Conservation (phyloP, 345 rosid species). For the Murraya paniculata region DNA sequence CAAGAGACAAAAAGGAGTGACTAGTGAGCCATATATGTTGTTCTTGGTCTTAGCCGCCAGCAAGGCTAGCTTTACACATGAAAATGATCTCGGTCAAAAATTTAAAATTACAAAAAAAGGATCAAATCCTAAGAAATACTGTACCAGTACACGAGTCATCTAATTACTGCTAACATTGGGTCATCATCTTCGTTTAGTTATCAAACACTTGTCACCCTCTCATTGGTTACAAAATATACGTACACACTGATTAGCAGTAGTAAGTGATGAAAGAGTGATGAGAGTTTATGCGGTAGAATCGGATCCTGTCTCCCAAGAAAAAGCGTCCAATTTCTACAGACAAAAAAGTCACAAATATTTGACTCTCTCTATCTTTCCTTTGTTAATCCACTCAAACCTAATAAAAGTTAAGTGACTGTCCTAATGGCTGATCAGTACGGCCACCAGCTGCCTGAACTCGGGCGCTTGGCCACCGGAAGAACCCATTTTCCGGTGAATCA, state of each 20-base stretch:
- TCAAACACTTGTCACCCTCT: slow-evolving; percentile 13
- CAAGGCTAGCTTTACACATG: background rate
- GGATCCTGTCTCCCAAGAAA: slow-evolving; percentile 62
- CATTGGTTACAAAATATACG: slow-evolving; percentile 13
- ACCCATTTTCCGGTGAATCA: slow-evolving; percentile 32
- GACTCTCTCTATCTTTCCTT: slow-evolving; percentile 9
- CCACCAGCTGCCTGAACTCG: slow-evolving; percentile 36
- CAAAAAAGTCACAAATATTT: slow-evolving; percentile 13
- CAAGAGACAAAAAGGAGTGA: background rate
- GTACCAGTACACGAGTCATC: slow-evolving; percentile 29
- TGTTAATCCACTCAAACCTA: background rate
- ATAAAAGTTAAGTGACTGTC: background rate
- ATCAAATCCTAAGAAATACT: slow-evolving; percentile 2
- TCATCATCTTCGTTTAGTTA: slow-evolving; percentile 26
- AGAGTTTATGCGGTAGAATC: slow-evolving; percentile 58
- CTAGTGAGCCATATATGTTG: background rate
- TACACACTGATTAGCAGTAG: background rate
- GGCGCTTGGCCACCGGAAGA: slow-evolving; percentile 38
- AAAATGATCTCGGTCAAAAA: slow-evolving; percentile 7
- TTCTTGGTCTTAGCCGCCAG: background rate
- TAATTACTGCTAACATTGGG: slow-evolving; percentile 8
- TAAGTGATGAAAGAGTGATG: slow-evolving; percentile 30
- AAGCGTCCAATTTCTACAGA: slow-evolving; percentile 18
- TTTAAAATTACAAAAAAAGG: background rate
- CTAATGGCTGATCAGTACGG: slow-evolving; percentile 40